Conservation (phyloP, 257 asterid genomes). For the Solanum pennellii region DNA sequence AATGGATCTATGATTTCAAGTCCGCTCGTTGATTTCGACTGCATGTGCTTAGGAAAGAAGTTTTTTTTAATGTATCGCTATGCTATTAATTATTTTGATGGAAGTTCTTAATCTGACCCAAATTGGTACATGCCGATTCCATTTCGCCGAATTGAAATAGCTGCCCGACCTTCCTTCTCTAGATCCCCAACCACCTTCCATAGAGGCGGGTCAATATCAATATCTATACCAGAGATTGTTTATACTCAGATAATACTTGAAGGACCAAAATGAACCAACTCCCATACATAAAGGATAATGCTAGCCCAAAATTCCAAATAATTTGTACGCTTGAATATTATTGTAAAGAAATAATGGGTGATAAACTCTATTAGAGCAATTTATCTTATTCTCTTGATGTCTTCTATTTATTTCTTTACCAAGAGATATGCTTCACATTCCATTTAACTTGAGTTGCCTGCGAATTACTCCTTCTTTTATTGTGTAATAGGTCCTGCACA, state of each 20-base stretch:
- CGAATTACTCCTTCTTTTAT: neutral
- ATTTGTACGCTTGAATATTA: neutral
- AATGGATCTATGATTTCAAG: neutral
- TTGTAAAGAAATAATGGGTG: neutral
- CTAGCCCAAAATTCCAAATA: neutral
- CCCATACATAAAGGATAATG: neutral
- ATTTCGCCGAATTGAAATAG: neutral
- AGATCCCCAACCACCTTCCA: neutral
- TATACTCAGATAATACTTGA: neutral
- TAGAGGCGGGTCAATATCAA: neutral
- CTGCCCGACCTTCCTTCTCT: neutral
- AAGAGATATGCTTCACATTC: neutral
- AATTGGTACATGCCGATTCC: neutral
- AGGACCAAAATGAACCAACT: neutral
- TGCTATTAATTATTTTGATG: neutral
- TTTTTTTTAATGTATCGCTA: neutral
- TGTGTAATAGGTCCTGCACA: constrained; percentile 61
- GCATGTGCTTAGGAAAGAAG: neutral
- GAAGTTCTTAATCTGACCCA: neutral
- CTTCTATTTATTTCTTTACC: neutral
- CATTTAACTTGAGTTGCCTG: neutral
- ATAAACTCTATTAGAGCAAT: neutral
- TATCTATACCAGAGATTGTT: neutral
- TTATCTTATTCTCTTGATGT: neutral
- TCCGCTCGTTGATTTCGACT: too few species aligned